phyloP scores from a whole-genome alignment of 1,139 yeast species.

The Sugiyamaella novakii region DNA sequence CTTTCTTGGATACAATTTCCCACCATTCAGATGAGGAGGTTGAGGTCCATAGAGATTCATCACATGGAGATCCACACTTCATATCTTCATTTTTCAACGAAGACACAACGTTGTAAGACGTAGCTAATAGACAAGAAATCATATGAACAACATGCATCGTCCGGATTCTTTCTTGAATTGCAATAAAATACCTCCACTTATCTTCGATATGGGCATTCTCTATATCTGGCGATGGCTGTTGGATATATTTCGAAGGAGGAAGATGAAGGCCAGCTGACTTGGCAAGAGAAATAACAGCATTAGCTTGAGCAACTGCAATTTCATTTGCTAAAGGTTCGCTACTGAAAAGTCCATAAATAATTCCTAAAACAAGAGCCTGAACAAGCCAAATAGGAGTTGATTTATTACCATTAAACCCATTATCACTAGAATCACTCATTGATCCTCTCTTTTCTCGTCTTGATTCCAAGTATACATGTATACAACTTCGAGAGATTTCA shows the following conservation, averaged over 20 bases:
- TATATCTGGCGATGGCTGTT: slow-evolving; percentile 40
- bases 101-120: slow-evolving; percentile 65
- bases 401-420: slow-evolving; percentile 31
- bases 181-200: slow-evolving; percentile 72
- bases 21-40: slow-evolving; percentile 62
- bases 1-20: slow-evolving; percentile 36
- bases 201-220: slow-evolving; percentile 48
- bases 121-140: slow-evolving; percentile 68
- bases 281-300: slow-evolving; percentile 75
- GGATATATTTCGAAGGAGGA: slow-evolving; percentile 49
- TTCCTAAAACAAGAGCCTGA: slow-evolving; percentile 78
- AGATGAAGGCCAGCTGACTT: slow-evolving; percentile 73
- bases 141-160: slow-evolving; percentile 79
- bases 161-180: slow-evolving; percentile 82
- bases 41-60: slow-evolving; percentile 72
- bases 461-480: slow-evolving; percentile 73
- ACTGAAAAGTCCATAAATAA: slow-evolving; percentile 79
- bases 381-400: slow-evolving; percentile 86
- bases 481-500: slow-evolving; percentile 75
- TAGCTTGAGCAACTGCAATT: slow-evolving; percentile 72
- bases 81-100: slow-evolving; percentile 60
- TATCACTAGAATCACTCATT: slow-evolving; percentile 29
- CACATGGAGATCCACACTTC: slow-evolving; percentile 75
- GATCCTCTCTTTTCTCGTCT: slow-evolving; percentile 49
- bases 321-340: slow-evolving; percentile 73